phyloP scores from a whole-genome alignment of 345 rosid genomes.

The Hypericum perforatum region DNA sequence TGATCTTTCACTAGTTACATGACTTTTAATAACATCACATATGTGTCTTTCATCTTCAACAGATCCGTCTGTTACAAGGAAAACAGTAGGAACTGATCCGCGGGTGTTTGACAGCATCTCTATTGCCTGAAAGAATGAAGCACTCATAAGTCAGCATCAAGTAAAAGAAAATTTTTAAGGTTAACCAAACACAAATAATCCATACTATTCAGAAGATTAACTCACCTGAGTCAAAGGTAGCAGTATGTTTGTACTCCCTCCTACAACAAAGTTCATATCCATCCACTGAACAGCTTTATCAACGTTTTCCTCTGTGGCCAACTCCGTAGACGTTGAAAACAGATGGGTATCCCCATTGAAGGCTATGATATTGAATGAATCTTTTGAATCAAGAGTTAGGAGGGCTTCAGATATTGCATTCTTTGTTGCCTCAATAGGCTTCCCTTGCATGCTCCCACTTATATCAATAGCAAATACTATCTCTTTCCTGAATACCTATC shows the following conservation, averaged over 20 bases:
- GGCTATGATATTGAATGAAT: slow-evolving; percentile 75
- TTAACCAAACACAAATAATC: too few relatives aligned
- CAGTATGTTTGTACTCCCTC: slow-evolving; percentile 60
- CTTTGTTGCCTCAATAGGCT: slow-evolving; percentile 55
- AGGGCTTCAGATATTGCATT: slow-evolving; percentile 52
- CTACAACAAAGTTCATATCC: slow-evolving; percentile 43
- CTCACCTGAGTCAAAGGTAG: slow-evolving; percentile 67
- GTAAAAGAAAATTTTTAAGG: too few relatives aligned
- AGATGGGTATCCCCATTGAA: slow-evolving; percentile 58
- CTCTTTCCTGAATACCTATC: slow-evolving; percentile 65
- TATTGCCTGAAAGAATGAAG: slow-evolving; percentile 55
- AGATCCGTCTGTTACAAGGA: slow-evolving; percentile 86
- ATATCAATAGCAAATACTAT: slow-evolving; percentile 75
- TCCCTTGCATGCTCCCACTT: slow-evolving; percentile 86
- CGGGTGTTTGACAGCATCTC: slow-evolving; percentile 57
- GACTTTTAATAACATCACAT: slow-evolving; percentile 60
- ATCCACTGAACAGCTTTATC: slow-evolving; percentile 69
- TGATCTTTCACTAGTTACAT: slow-evolving; percentile 34
- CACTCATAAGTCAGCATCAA: slow-evolving; percentile 1
- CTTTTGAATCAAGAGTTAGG: slow-evolving; percentile 46
- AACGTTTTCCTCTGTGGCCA: slow-evolving; percentile 46
- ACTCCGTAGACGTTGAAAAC: slow-evolving; percentile 59
- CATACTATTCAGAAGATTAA: neutral
- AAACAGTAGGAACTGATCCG: slow-evolving; percentile 64
- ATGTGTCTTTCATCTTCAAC: slow-evolving; percentile 86